Evolutionary conservation across 768 basidiomycete species (phyloP), one percentile per base, ranked within the genome.

Genomic region (Polyporus arcularius): DNA sequence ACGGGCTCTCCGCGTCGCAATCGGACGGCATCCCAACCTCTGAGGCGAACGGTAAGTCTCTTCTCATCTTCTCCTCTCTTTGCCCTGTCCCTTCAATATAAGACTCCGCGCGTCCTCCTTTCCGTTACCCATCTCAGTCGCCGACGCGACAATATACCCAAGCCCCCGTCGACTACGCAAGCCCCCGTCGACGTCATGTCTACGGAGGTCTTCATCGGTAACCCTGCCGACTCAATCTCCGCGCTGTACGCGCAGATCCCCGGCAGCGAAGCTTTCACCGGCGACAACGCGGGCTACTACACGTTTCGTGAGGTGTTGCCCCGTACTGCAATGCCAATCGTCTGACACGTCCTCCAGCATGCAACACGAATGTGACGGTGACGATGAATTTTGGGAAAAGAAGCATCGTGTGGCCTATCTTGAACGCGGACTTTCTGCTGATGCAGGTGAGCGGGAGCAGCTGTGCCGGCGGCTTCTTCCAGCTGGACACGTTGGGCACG

Each of bases 381-480:
- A 71, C 84, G 1, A 67, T 98, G 51, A 81, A 85, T 2, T 97
- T 96, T 68, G 93, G 94, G 15, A 82, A 84, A 6, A 76, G 76
- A 64, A 62, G 48, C 53, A 55, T 55, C 41, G 79, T 74, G n/a
- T 98, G 97, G 90, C 63, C 86, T 4, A 85, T 99, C 63, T 84
- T 82, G 49, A 80, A 88, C 10, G 81, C 75, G 8, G 96, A 98
- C 72, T 96, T 99, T 75, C 78, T 82, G 68, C 79, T 94, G 21
- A 79, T 84, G n/a, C 72, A 80, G 55, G 72, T 92, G 18, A 75
- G 79, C 11, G 61, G 70, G 3, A 78, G 77, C 15, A 76, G 75
- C 41, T 98, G 97, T 68, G 75, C 96, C 32, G 96, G 96, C 35
- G 88, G 92, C 0, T 89, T 98, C 76, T 98, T 97, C 68, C 80